These are phyloP conservation scores for Dionaea muscipula DNA, from an alignment of 179 eudicot species.

Conservation along the genomic window DNA sequence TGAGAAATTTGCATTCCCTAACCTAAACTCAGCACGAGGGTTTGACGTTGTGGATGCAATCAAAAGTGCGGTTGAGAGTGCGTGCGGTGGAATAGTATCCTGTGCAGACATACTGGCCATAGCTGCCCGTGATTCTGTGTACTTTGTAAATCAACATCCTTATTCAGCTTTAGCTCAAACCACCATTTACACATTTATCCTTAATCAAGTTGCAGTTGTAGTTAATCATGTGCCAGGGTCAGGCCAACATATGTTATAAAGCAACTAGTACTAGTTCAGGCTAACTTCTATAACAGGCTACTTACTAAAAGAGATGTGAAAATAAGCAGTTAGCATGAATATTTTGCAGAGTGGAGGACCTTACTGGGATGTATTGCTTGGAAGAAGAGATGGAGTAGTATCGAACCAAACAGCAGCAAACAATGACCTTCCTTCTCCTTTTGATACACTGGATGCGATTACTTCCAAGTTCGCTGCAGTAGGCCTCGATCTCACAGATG, in stretches of 20 bases:
- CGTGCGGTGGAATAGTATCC: constrained; percentile 60
- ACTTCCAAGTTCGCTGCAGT: constrained; percentile 39
- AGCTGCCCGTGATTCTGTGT: constrained; percentile 79
- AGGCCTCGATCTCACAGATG: constrained; percentile 61
- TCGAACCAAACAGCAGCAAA: constrained; percentile 67
- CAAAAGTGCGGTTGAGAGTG: constrained; percentile 58
- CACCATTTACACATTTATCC: too few species aligned
- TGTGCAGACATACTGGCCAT: constrained; percentile 75
- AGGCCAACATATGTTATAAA: too few species aligned
- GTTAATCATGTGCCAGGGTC: too few species aligned
- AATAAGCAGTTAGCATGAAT: too few species aligned
- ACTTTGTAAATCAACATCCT: constrained; percentile 29
- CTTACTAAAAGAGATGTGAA: too few species aligned
- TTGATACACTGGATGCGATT: constrained; percentile 32
- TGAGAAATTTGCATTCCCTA: constrained; percentile 55
- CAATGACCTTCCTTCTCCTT: constrained; percentile 45
- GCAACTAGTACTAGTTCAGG: too few species aligned
- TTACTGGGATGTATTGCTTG: constrained; percentile 52
- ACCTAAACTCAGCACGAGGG: constrained; percentile 57
- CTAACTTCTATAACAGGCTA: too few species aligned
- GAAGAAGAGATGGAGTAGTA: constrained; percentile 70
- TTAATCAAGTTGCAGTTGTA: too few species aligned
- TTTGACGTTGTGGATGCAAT: constrained; percentile 64
- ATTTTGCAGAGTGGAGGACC: constrained; percentile 67
- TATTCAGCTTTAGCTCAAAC: neutral